Evolutionary conservation across 1,284 basidiomycete genomes (phyloP), one percentile per base, ranked within the genome.

Genomic region (Erythrobasidium hasegawianum): DNA sequence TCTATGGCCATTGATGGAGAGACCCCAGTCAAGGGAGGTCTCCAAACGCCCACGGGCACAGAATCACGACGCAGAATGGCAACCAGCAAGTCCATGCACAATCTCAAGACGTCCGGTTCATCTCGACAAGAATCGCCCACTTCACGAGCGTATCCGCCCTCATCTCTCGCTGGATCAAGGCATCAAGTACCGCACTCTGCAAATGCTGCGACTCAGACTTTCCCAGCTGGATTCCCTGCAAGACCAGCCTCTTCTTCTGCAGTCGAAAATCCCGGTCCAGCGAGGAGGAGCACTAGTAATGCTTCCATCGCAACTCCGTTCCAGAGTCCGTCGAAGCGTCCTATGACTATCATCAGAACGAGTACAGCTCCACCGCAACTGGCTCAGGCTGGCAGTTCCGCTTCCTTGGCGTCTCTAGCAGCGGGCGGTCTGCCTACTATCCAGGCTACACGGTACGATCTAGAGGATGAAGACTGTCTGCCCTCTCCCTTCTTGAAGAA

Each of bases 401-500:
- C 79, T 67, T 57, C 73, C 77, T 20, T 80, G 82, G 2, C 79
- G 27, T 52, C 27, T 14, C 40, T 61, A 18, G 56, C 22, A 4
- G 38, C 49, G 8, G 29, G 41, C 33, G 53, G 52, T 52, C n/a
- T 60, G 33, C 56, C 62, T 41, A 29, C 62, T 14, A 56, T 56
- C 16, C 16, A n/a, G 10, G 14, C 26, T n/a, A 33, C 54, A 13
- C 45, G 81, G 58, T 89, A 88, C 71, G 84, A 89, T 76, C 72
- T 86, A 4, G 80, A 80, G 1, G 87, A 90, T 74, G 87, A 89
- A 73, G 88, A 89, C 76, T 90, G 89, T 75, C 80, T 90, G 0
- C 89, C 89, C 0, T 88, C 86, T 71, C 89, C 89, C 1, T 91
- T 90, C 78, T 73, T 91, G 47, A 87, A 86, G 76, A 73, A 74